Evolutionary conservation across 768 basidiomycete genomes (phyloP).

Genomic region (Ramaria rubella): DNA sequence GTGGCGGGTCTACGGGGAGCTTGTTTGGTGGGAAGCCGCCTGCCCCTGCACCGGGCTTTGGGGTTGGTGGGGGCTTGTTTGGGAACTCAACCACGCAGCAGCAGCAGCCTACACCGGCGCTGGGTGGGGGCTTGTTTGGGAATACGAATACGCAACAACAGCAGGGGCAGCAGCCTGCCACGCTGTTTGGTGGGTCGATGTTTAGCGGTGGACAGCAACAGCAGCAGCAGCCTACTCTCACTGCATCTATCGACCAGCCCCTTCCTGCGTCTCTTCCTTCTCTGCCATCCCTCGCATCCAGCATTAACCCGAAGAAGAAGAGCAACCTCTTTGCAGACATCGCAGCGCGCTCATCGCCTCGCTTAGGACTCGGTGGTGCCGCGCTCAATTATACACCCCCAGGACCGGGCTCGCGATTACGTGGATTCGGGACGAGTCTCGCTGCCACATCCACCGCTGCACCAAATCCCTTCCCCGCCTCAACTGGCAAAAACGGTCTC

Average conservation of each 20-base stretch:
- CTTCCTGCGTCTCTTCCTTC: conserved; percentile 69
- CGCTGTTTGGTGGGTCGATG: conserved; percentile 7
- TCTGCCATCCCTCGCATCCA: conserved; percentile 66
- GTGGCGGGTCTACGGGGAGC: conserved; percentile 25
- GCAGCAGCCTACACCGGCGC: conserved; percentile 20
- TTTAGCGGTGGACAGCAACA: conserved; percentile 8
- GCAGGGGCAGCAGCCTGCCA: not conserved
- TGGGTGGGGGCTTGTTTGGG: conserved; percentile 35
- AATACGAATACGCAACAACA: conserved; percentile 19
- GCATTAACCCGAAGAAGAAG: conserved; percentile 69
- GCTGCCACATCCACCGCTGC: conserved; percentile 31
- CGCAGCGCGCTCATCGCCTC: conserved; percentile 65
- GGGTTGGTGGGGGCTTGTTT: conserved; percentile 23
- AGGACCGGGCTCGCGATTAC: conserved; percentile 49
- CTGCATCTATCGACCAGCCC: conserved; percentile 85
- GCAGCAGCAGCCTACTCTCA: conserved; percentile 36
- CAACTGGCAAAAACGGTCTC: conserved; percentile 39
- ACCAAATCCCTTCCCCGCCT: no score
- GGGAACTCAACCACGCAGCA: conserved; percentile 24
- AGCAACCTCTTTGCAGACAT: conserved; percentile 70
- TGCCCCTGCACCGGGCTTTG: conserved; percentile 29
- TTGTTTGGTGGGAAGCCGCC: conserved; percentile 26
- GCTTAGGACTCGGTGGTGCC: conserved; percentile 27
- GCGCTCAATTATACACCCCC: conserved; percentile 53
- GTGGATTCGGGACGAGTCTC: conserved; percentile 53